These are phyloP conservation scores for Hibiscus mutabilis DNA, from an alignment of 345 rosid species.

Conservation along the genomic window DNA sequence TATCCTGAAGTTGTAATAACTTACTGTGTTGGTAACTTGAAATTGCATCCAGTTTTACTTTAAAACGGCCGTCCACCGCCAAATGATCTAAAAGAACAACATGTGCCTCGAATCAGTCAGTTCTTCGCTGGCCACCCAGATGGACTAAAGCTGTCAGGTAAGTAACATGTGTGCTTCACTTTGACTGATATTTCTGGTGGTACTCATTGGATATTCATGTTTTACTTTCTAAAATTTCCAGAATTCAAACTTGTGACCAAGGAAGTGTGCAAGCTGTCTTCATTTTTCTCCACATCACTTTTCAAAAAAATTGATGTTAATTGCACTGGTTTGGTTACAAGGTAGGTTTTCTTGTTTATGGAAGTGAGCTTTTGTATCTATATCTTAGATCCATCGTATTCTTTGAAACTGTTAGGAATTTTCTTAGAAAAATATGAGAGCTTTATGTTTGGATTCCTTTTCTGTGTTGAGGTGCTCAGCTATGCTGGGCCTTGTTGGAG, in stretches of 20 bases:
- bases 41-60: constrained; percentile 79
- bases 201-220: not conserved
- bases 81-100: constrained; percentile 70
- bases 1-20: not conserved
- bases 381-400: not conserved
- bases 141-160: constrained; percentile 74
- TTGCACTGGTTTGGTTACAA: constrained; percentile 52
- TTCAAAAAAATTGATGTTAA: constrained; percentile 72
- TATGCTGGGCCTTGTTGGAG: not conserved
- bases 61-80: constrained; percentile 80
- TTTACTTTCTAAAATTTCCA: constrained; percentile 15
- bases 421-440: not conserved
- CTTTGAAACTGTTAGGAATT: not conserved
- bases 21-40: constrained; percentile 12
- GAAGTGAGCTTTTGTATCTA: not conserved
- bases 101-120: constrained; percentile 58
- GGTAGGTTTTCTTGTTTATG: constrained; percentile 39
- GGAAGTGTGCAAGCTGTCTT: constrained; percentile 94
- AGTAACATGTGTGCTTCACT: constrained; percentile 6
- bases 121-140: constrained; percentile 58
- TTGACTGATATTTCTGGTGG: not conserved
- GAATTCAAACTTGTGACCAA: constrained; percentile 66
- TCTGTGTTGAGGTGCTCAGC: not conserved
- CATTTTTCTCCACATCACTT: constrained; percentile 70
- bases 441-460: not conserved